phyloP scores from a whole-genome alignment of 805 yeast genomes.

The Ogataea trehaloabstinens region DNA sequence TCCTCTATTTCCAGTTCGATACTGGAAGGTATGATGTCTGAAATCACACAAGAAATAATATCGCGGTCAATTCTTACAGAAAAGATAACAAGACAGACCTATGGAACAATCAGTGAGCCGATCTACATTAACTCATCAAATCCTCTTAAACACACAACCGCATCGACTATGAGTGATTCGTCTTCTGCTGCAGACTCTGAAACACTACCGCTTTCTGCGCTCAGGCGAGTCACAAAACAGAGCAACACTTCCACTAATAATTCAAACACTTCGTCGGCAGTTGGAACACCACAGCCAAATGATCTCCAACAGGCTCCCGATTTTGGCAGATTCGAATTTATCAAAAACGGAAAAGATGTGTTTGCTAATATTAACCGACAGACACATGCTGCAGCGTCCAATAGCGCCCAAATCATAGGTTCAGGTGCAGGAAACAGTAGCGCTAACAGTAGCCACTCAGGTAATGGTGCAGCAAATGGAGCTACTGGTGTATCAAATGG shows the following conservation, averaged over 20 bases:
- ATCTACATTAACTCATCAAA: conserved; percentile 20
- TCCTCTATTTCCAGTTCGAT: conserved; percentile 30
- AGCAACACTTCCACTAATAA: conserved; percentile 10
- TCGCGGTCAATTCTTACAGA: conserved; percentile 30
- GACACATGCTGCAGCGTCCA: background rate
- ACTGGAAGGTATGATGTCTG: conserved; percentile 32
- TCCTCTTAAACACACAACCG: conserved; percentile 2
- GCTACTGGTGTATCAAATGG: conserved; percentile 16
- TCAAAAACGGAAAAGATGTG: conserved; percentile 31
- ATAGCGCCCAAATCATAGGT: conserved; percentile 8
- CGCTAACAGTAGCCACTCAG: conserved; percentile 7
- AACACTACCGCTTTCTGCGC: conserved; percentile 9
- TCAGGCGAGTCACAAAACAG: conserved; percentile 11
- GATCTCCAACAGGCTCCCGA: conserved; percentile 21
- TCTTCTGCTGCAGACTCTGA: conserved; percentile 6
- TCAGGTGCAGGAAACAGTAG: conserved; percentile 7
- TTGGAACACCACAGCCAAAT: conserved; percentile 23
- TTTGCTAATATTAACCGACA: conserved; percentile 19
- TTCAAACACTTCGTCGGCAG: conserved; percentile 16
- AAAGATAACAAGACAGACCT: conserved; percentile 28
- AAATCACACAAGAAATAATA: conserved; percentile 34
- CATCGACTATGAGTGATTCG: background rate
- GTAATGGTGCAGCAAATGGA: conserved; percentile 6
- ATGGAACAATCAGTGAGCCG: conserved; percentile 30
- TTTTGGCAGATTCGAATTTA: conserved; percentile 28